These are phyloP conservation scores for Gnaphalium uliginosum DNA, from an alignment of 129 eudicot species.

Conservation along the genomic window DNA sequence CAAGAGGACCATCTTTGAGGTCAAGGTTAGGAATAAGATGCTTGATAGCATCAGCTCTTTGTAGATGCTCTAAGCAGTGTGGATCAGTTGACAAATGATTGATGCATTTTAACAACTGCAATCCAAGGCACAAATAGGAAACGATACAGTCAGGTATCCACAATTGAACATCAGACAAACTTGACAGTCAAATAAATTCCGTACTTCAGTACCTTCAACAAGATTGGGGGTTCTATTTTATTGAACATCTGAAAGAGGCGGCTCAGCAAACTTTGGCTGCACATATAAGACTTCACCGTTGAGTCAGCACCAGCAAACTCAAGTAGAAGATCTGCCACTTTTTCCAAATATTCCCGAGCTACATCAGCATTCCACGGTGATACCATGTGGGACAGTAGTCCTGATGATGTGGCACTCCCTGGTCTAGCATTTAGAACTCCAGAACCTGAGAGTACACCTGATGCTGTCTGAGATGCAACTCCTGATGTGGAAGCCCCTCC, in stretches of 20 bases:
- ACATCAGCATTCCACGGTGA: slow-evolving; percentile 91
- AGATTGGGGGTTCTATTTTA: slow-evolving; percentile 85
- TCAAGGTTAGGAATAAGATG: slow-evolving; percentile 95
- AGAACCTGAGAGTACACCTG: slow-evolving; percentile 96
- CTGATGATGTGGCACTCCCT: slow-evolving; percentile 97
- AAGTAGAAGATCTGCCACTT: slow-evolving; percentile 91
- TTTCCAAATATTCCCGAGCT: slow-evolving; percentile 86
- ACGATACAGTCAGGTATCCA: slow-evolving; percentile 8
- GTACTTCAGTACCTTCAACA: slow-evolving; percentile 92
- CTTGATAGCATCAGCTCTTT: slow-evolving; percentile 91
- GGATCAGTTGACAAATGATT: slow-evolving; percentile 95
- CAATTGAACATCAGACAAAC: slow-evolving; percentile 6
- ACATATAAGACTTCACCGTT: slow-evolving; percentile 91
- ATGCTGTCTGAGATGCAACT: slow-evolving; percentile 80
- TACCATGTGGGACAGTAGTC: slow-evolving; percentile 86
- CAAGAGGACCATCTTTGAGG: slow-evolving; percentile 90
- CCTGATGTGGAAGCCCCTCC: slow-evolving; percentile 83
- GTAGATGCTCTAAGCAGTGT: slow-evolving; percentile 88
- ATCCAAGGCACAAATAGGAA: neutral
- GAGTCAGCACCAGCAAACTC: slow-evolving; percentile 97
- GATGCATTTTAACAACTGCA: slow-evolving; percentile 77
- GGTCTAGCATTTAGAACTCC: slow-evolving; percentile 97
- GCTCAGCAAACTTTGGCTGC: slow-evolving; percentile 87
- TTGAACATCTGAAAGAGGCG: slow-evolving; percentile 99
- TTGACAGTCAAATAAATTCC: neutral